Conservation (phyloP, 2,329 filamentous ascomycete species). For the Dichotomopilus funicola region DNA sequence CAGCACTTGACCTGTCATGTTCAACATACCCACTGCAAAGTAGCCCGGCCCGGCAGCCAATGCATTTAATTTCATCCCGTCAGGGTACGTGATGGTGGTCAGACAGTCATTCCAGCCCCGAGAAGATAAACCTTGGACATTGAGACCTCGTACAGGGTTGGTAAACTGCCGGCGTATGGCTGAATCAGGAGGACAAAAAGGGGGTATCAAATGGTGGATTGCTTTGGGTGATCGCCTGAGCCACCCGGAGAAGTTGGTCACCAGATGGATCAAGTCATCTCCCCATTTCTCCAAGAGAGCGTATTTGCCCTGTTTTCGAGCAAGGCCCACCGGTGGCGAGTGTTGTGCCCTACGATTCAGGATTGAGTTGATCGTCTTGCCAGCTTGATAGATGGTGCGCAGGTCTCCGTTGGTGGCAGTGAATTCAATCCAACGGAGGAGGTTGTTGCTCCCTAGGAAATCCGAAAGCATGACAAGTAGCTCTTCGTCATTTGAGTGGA, state of each 20-base stretch:
- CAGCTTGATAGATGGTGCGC: conserved; percentile 21
- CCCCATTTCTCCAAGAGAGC: conserved; percentile 22
- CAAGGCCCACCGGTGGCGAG: not conserved
- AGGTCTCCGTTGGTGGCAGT: conserved; percentile 16
- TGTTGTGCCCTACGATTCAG: conserved; percentile 13
- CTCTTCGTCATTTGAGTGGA: conserved; percentile 11
- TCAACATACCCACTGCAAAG: conserved; percentile 18
- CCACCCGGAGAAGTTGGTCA: conserved; percentile 20
- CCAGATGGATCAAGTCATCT: conserved; percentile 20
- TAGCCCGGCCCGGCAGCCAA: conserved; percentile 6
- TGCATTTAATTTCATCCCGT: conserved; percentile 2
- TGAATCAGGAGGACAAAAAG: conserved; percentile 24
- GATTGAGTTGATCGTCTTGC: conserved; percentile 17
- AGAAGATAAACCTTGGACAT: conserved; percentile 13
- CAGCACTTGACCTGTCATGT: conserved; percentile 4
- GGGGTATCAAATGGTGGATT: conserved; percentile 24
- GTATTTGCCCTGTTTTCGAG: conserved; percentile 5
- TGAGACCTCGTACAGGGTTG: conserved; percentile 15
- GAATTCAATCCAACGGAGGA: conserved; percentile 23
- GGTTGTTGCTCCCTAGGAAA: conserved; percentile 16
- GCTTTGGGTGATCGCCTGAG: conserved; percentile 13
- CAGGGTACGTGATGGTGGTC: conserved; percentile 18
- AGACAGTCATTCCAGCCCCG: conserved; percentile 24
- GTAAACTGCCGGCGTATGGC: conserved; percentile 20
- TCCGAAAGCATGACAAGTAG: conserved; percentile 15